These are phyloP conservation scores for Aspergillus tanneri DNA, from an alignment of 2,329 filamentous ascomycete genomes.

Conservation along the genomic window DNA sequence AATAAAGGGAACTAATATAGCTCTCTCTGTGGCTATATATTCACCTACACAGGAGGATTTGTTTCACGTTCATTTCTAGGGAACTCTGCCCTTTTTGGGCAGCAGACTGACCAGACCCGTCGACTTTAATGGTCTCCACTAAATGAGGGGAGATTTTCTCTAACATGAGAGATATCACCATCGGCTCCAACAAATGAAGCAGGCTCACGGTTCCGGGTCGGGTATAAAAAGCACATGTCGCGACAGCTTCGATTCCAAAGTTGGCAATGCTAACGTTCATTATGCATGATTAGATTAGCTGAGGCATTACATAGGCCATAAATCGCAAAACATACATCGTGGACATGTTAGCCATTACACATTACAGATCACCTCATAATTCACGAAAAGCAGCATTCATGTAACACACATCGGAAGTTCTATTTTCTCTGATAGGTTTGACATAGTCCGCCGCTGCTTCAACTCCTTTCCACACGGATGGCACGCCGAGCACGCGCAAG, in stretches of 20 bases:
- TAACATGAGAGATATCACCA: slow-evolving; percentile 1
- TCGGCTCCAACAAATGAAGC: background rate
- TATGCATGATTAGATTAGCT: no score
- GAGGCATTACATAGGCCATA: background rate
- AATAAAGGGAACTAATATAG: no score
- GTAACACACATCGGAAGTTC: background rate
- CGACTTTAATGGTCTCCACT: background rate
- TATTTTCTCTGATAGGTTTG: background rate
- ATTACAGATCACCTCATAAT: background rate
- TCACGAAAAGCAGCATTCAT: background rate
- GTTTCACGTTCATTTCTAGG: no score
- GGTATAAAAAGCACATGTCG: slow-evolving; percentile 2
- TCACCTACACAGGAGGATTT: no score
- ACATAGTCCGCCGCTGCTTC: background rate
- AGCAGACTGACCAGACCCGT: slow-evolving; percentile 1
- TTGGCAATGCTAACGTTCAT: background rate
- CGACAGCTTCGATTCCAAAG: slow-evolving; percentile 1
- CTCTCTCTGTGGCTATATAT: no score
- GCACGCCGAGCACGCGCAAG: background rate
- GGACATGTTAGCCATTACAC: background rate
- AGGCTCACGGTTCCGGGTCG: slow-evolving; percentile 1
- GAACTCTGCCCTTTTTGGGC: no score
- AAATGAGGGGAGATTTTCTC: background rate
- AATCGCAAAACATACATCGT: background rate
- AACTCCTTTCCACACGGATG: background rate